These are phyloP conservation scores for Fusarium sp. DNA, from an alignment of 2,329 filamentous ascomycete genomes.

Conservation along the genomic window DNA sequence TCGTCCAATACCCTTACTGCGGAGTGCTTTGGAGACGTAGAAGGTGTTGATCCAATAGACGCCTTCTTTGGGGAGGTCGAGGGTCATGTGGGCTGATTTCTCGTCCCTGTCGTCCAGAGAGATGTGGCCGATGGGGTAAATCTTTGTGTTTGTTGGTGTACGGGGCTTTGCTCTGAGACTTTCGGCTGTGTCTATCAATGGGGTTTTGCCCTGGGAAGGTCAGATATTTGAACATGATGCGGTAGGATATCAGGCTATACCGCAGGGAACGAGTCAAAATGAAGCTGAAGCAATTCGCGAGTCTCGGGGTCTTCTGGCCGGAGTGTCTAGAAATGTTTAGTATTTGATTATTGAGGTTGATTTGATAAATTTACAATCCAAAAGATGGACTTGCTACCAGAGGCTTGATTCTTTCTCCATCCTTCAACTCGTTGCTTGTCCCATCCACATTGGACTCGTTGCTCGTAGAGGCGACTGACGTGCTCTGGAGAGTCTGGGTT, in stretches of 20 bases:
- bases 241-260: not conserved
- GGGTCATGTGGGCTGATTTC: constrained; percentile 14
- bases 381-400: constrained; percentile 44
- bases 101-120: constrained; percentile 43
- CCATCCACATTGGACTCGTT: constrained; percentile 45
- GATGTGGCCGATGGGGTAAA: constrained; percentile 46
- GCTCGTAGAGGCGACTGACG: constrained; percentile 22
- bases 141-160: constrained; percentile 22
- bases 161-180: constrained; percentile 34
- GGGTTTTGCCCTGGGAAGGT: constrained; percentile 20
- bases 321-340: constrained; percentile 29
- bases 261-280: constrained; percentile 34
- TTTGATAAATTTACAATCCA: constrained; percentile 39
- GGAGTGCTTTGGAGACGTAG: constrained; percentile 46
- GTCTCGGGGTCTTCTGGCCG: constrained; percentile 10
- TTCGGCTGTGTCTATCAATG: constrained; percentile 36
- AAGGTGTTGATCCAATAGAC: constrained; percentile 52
- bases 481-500: constrained; percentile 41
- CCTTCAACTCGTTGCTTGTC: constrained; percentile 30
- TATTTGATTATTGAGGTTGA: accelerated
- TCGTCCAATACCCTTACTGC: constrained; percentile 46
- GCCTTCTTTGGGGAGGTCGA: constrained; percentile 37
- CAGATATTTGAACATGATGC: accelerated
- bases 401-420: constrained; percentile 37
- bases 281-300: constrained; percentile 15